Conservation (phyloP, 345 rosid species). For the Citropsis articulata region DNA sequence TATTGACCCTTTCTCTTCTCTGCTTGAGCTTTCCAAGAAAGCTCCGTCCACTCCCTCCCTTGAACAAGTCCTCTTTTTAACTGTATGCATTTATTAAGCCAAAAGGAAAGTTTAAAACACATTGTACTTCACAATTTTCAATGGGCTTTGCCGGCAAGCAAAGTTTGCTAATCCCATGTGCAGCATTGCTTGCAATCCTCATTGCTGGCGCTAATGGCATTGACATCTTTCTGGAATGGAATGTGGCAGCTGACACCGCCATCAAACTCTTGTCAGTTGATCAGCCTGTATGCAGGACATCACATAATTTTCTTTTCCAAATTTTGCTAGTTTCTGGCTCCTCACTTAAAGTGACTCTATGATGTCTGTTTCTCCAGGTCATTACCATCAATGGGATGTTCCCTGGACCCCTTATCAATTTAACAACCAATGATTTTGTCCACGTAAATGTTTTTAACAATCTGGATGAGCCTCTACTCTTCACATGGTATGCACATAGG, state of each 20-base stretch:
- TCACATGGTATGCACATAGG: constrained; percentile 45
- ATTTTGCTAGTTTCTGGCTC: not conserved
- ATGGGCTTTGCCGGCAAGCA: constrained; percentile 27
- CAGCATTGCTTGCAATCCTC: constrained; percentile 15
- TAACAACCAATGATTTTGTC: constrained; percentile 50
- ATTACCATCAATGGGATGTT: constrained; percentile 60
- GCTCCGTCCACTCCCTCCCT: not conserved
- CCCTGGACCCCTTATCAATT: constrained; percentile 64
- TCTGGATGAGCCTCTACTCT: constrained; percentile 59
- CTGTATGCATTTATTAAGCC: not conserved
- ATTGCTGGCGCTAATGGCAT: constrained; percentile 9
- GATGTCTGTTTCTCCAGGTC: constrained; percentile 24
- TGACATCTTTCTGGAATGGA: constrained; percentile 46
- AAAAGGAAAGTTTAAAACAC: not conserved
- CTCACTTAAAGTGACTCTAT: not conserved
- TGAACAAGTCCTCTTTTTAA: not conserved
- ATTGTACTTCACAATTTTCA: not conserved
- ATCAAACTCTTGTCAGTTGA: constrained; percentile 22
- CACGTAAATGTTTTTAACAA: constrained; percentile 49
- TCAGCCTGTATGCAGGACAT: constrained; percentile 31
- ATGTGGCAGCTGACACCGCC: constrained; percentile 28
- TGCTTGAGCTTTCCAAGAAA: constrained; percentile 9
- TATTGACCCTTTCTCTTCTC: not conserved
- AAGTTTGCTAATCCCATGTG: not conserved
- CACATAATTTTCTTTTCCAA: not conserved